phyloP scores from a whole-genome alignment of 1,284 basidiomycete species.

The Thecaphora thlaspeos region DNA sequence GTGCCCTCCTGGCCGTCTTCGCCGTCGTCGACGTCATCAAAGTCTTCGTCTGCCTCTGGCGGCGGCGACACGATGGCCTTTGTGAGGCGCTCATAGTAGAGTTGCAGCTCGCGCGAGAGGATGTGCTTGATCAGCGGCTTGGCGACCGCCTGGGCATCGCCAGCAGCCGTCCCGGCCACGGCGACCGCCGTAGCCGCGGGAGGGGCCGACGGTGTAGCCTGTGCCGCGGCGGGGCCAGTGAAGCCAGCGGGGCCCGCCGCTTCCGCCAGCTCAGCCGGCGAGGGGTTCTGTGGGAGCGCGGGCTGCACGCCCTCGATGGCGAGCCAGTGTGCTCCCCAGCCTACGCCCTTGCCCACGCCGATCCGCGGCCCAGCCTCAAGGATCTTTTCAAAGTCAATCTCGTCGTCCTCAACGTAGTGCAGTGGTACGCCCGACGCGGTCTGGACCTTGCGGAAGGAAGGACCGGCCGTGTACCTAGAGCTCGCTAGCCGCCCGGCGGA shows the following conservation, averaged over 20 bases:
- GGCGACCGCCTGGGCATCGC: constrained; percentile 37
- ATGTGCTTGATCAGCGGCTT: constrained; percentile 75
- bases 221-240: constrained; percentile 20
- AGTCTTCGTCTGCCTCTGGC: constrained; percentile 41
- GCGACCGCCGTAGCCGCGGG: constrained; percentile 50
- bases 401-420: constrained; percentile 93
- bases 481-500: constrained; percentile 22
- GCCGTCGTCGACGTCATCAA: constrained; percentile 32
- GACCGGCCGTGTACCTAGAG: constrained; percentile 31
- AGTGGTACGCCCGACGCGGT: constrained; percentile 60
- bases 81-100: constrained; percentile 91
- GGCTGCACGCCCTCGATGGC: constrained; percentile 98
- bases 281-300: constrained; percentile 91
- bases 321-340: constrained; percentile 74
- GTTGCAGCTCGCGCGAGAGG: constrained; percentile 86
- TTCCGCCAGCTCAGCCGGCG: constrained; percentile 58
- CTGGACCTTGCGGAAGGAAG: constrained; percentile 57
- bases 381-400: constrained; percentile 82
- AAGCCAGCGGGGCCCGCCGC: constrained; percentile 18
- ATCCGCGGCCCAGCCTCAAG: constrained; percentile 44
- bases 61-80: constrained; percentile 59
- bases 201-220: constrained; percentile 49
- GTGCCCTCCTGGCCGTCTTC: background rate
- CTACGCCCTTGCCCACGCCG: constrained; percentile 50
- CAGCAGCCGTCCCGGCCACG: constrained; percentile 20